These are phyloP conservation scores for Paecilomyces sp. DNA, from an alignment of 2,329 filamentous ascomycete species.

Conservation along the genomic window DNA sequence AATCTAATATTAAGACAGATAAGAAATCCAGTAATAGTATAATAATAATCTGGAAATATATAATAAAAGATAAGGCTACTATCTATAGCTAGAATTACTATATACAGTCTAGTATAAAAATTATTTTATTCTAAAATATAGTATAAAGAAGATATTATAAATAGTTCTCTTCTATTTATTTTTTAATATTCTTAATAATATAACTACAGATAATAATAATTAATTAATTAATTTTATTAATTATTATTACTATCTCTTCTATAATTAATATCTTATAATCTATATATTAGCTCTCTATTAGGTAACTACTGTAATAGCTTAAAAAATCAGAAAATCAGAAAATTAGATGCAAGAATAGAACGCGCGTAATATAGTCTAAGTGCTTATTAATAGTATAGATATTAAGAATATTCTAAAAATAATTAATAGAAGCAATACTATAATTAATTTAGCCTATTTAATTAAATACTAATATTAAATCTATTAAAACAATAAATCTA, in stretches of 20 bases:
- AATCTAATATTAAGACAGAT: neutral
- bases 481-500: neutral
- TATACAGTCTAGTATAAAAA: neutral
- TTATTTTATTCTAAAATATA: neutral
- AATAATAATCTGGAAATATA: neutral
- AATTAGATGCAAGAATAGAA: neutral
- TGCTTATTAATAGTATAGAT: too few species aligned
- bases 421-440: too few species aligned
- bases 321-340: neutral
- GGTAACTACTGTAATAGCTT: neutral
- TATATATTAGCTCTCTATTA: neutral
- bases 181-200: neutral
- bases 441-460: too few species aligned
- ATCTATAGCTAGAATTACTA: neutral
- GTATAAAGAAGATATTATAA: neutral
- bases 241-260: neutral
- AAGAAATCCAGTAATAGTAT: neutral
- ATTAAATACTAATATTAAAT: too few species aligned
- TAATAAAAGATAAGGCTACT: neutral
- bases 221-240: neutral
- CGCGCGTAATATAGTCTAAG: too few species aligned
- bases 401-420: too few species aligned
- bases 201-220: neutral
- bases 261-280: neutral
- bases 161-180: neutral